Base-by-base conservation (phyloP, 352 stramenopile genomes). In the Globisporangium perplexum region DNA sequence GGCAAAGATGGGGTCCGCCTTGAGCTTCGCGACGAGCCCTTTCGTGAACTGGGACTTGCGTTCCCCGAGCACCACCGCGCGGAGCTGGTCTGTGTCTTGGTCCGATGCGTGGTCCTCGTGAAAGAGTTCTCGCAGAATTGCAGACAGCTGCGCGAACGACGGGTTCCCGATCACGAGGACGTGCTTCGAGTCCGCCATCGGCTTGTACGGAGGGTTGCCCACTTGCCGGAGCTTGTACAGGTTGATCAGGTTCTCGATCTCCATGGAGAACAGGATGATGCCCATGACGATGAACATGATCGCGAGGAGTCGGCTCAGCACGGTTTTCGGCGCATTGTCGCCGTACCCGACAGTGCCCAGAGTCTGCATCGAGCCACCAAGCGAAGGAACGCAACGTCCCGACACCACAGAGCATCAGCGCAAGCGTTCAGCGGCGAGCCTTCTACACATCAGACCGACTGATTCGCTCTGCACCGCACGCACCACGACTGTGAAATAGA, bases 281-380 rank as follows among this genome's bases (percentile, higher is more conserved):
- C 83, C 83, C 63, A 92, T 88, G 49, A 92, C 71, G 55, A 96
- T 94, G 55, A 96, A 93, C 66, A 91, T 84, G 64, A 96, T 93
- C 12, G 76, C 81, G 30, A 95, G 71, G 35, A 93, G 65, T 2
- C 86, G 72, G 24, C 81, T 90, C n/a, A 87, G 70, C 18, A 93
- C 85, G 11, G 82, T 92, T 59, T 90, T 78, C 24, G 86, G 84
- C 1, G 80, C 48, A 42, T 93, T 92, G 65, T 96, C 86, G 18
- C 86, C 86, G 48, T 95, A 96, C 0, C 86, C 86, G 36, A 96
- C 86, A 0, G 86, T 96, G 28, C 81, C 85, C 33, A 96, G 75
- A 24, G 86, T 96, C 75, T 88, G n/a, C 12, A 54, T 24, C 17
- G 20, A 20, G 14, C 24, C 24, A 35, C n/a, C n/a, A 23, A 50